Evolutionary conservation across 257 asterid genomes (phyloP), one percentile per base, ranked within the genome.

Genomic region (Petunia axillaris): DNA sequence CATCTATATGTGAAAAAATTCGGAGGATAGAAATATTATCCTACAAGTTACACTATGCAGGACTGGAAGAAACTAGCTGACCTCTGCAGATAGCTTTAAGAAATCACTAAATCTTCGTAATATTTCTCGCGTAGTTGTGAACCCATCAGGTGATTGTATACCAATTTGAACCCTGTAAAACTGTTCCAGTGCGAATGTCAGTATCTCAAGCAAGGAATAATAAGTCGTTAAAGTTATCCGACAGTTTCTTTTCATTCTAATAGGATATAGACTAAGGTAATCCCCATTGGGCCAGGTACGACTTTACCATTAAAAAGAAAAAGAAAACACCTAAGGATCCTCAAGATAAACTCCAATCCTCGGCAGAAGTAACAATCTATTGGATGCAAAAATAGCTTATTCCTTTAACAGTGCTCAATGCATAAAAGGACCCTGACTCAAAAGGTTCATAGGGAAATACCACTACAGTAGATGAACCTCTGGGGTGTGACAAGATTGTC

Each of bases 151-250:
- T 59, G 97, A 93, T 81, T 88, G 97, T 84, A 90, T 83, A 77
- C 96, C 98, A 43, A 93, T 90, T 83, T 82, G 89, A 85, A 93
- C 94, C 93, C 92, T 89, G 90, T 91, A 93, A 82, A 89, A 91
- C 97, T 93, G 94, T 85, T 82, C 62, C 62, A 35, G 16, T 50
- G 35, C 46, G 1, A 50, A 71, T 35, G 35, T 71, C 62, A 71
- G 5, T 35, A 71, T 35, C 60, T 71, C 77, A 71, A 50, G 13
- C 77, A 71, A 71, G 62, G 50, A 71, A 71, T 50, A 35, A 11
- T 8, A 71, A 35, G 60, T 48, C 5, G 9, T 48, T 8, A 25
- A 35, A 71, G 60, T 71, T 71, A 48, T 16, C 10, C 8, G 1
- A 43, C 41, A 63, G 35, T 39, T 71, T 50, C 44, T 35, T 48